phyloP scores from a whole-genome alignment of 2,329 filamentous ascomycete genomes.

The Ceratocystis diversiconidia region DNA sequence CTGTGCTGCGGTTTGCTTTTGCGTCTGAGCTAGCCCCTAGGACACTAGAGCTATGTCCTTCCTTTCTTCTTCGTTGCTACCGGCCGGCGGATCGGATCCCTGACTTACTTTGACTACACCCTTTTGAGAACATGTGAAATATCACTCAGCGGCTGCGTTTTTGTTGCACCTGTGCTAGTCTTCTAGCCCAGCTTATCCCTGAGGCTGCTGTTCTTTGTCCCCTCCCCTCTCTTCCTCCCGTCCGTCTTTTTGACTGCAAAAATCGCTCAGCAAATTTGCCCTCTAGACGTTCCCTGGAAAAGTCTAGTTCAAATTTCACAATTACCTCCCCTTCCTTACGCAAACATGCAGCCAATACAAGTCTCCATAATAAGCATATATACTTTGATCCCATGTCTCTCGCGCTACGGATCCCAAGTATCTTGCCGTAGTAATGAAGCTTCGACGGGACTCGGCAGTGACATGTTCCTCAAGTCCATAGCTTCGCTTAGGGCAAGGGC shows the following conservation, averaged over 20 bases:
- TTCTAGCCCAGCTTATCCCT: not conserved
- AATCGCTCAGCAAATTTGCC: not conserved
- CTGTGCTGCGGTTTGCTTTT: not conserved
- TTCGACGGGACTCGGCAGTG: slow-evolving; percentile 3
- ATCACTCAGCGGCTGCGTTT: not conserved
- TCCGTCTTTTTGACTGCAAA: not conserved
- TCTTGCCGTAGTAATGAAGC: slow-evolving; percentile 2
- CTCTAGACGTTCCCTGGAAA: not conserved
- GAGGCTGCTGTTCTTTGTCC: not conserved
- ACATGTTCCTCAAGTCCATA: slow-evolving; percentile 1
- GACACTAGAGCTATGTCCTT: not conserved
- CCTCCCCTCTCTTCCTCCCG: not conserved
- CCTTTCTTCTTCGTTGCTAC: not conserved
- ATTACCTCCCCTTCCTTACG: not conserved
- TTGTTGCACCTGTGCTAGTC: not conserved
- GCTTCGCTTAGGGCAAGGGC: not conserved
- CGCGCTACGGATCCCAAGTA: not conserved
- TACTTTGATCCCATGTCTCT: slow-evolving; percentile 6
- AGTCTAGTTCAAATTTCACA: not conserved
- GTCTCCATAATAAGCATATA: not conserved
- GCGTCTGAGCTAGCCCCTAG: too few species aligned
- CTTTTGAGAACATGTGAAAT: not conserved
- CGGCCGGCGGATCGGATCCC: not conserved
- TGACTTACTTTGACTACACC: not conserved
- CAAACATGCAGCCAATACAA: not conserved